These are phyloP conservation scores for Hypoxylon sp. DNA, from an alignment of 2,329 filamentous ascomycete genomes.

Conservation along the genomic window DNA sequence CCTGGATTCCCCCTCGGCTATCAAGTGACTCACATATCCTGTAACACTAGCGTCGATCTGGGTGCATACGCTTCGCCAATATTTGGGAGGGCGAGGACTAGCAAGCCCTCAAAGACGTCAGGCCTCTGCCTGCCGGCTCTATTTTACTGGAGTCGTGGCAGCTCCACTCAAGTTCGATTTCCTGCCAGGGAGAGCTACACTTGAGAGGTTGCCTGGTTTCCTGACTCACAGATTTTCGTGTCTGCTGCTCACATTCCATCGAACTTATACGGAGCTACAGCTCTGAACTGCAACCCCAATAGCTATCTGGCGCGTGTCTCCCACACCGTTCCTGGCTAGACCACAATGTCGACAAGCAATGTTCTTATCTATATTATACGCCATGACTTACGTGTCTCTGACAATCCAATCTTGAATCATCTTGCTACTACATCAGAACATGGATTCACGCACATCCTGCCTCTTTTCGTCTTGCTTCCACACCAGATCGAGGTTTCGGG, in stretches of 20 bases:
- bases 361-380: slow-evolving; percentile 80
- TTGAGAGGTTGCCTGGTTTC: slow-evolving; percentile 21
- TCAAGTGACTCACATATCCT: slow-evolving; percentile 14
- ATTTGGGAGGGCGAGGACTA: slow-evolving; percentile 17
- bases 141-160: slow-evolving; percentile 35
- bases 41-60: slow-evolving; percentile 32
- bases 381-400: slow-evolving; percentile 78
- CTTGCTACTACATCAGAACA: slow-evolving; percentile 65
- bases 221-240: slow-evolving; percentile 10
- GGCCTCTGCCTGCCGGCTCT: slow-evolving; percentile 18
- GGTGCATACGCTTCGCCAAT: slow-evolving; percentile 20
- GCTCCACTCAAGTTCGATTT: slow-evolving; percentile 33
- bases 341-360: slow-evolving; percentile 57
- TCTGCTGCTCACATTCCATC: slow-evolving; percentile 7
- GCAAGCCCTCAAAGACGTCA: slow-evolving; percentile 40
- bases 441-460: slow-evolving; percentile 77
- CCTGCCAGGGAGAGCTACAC: slow-evolving; percentile 15
- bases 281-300: slow-evolving; percentile 25
- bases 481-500: slow-evolving; percentile 82
- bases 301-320: slow-evolving; percentile 4
- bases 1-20: slow-evolving; percentile 16
- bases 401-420: slow-evolving; percentile 80
- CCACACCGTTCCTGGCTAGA: slow-evolving; percentile 7
- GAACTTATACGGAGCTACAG: slow-evolving; percentile 16
- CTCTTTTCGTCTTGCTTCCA: slow-evolving; percentile 77